Evolutionary conservation across 805 yeast species (phyloP).

Genomic region (Pichia cephalocereana): DNA sequence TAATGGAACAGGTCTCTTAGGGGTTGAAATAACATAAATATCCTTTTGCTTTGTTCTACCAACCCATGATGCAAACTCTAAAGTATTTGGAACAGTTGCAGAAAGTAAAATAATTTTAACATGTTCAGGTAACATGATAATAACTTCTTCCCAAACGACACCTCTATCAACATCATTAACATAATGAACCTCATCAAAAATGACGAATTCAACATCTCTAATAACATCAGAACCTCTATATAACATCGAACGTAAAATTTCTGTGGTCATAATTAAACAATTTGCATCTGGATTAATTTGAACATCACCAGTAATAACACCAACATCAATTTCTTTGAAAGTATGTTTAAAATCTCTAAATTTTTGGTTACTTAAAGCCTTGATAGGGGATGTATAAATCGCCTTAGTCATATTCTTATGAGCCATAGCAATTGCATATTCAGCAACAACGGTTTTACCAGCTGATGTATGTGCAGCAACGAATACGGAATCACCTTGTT

Average conservation of each 20-base stretch:
- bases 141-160: conserved; percentile 99
- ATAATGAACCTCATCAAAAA: conserved; percentile 96
- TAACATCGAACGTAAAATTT: conserved; percentile 91
- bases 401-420: conserved; percentile 93
- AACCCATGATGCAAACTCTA: conserved; percentile 97
- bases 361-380: conserved; percentile 90
- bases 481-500: conserved; percentile 96
- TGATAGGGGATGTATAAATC: conserved; percentile 93
- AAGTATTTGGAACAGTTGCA: conserved; percentile 98
- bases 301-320: conserved; percentile 98
- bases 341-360: conserved; percentile 87
- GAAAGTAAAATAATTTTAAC: conserved; percentile 90
- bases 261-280: conserved; percentile 98
- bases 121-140: conserved; percentile 89
- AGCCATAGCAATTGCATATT: conserved; percentile 96
- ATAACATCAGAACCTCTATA: conserved; percentile 96
- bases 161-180: conserved; percentile 98
- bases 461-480: conserved; percentile 99
- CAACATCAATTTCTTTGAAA: conserved; percentile 88
- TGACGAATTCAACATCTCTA: conserved; percentile 99
- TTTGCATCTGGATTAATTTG: conserved; percentile 98
- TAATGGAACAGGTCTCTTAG: conserved; percentile 93
- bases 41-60: conserved; percentile 95
- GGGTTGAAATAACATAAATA: conserved; percentile 91
- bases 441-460: conserved; percentile 97